These are phyloP conservation scores for Micractinium sp. DNA, from an alignment of 139 green algal genomes.

Conservation along the genomic window DNA sequence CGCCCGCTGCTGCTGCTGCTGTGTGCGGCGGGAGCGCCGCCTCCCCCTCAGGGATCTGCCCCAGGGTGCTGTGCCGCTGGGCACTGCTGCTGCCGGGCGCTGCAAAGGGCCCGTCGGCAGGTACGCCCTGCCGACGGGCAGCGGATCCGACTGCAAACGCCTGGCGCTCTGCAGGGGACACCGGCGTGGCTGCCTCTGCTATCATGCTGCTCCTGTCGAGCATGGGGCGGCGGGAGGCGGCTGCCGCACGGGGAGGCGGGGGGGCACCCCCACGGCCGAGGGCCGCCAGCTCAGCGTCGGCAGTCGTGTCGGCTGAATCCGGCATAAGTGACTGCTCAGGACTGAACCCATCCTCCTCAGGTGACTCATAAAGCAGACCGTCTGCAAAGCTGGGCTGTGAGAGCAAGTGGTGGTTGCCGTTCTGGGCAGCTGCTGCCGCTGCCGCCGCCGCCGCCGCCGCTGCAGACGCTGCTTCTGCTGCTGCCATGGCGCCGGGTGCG, in stretches of 20 bases:
- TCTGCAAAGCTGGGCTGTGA: background rate
- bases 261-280: background rate
- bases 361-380: background rate
- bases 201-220: constrained; percentile 29
- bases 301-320: background rate
- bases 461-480: background rate
- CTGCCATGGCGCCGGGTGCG: background rate
- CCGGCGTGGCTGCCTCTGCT: background rate
- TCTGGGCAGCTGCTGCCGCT: background rate
- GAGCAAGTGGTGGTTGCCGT: background rate
- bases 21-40: background rate
- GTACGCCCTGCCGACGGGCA: background rate
- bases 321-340: background rate
- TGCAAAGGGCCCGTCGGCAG: background rate
- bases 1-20: background rate
- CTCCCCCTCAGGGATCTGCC: background rate
- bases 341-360: background rate
- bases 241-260: background rate
- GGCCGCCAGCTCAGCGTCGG: background rate
- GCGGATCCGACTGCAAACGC: background rate
- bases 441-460: background rate
- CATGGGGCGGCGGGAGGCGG: background rate
- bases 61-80: background rate
- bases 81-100: background rate
- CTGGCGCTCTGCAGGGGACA: background rate